Evolutionary conservation across 108 stramenopile genomes (phyloP).

Genomic region (Nannochloropsis salina): DNA sequence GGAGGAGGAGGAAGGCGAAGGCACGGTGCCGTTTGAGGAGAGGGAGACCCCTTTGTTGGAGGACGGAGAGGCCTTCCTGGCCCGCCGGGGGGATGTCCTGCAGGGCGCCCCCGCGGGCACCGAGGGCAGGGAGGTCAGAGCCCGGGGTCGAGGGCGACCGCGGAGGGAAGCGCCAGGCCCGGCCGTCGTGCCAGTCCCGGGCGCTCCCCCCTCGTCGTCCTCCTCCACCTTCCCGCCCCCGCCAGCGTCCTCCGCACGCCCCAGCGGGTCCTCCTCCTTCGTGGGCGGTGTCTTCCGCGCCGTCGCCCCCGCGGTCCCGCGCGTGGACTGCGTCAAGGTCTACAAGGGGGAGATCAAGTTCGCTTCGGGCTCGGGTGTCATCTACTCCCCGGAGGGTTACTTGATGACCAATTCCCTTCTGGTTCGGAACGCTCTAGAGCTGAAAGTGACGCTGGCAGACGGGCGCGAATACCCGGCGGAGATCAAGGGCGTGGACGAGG

Average conservation of each 20-base stretch:
- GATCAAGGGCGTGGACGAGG: constrained; percentile 44
- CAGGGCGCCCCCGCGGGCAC: too few species aligned
- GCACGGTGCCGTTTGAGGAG: background rate
- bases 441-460: constrained; percentile 55
- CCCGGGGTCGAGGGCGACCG: background rate
- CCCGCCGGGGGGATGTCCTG: background rate
- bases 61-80: background rate
- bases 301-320: background rate
- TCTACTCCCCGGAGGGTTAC: constrained; percentile 37
- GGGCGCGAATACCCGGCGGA: constrained; percentile 48
- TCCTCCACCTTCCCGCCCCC: background rate
- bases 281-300: background rate
- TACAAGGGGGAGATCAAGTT: constrained; percentile 1
- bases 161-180: background rate
- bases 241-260: background rate
- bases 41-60: background rate
- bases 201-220: background rate
- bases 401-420: constrained; percentile 52
- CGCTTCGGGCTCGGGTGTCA: constrained; percentile 46
- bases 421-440: constrained; percentile 26
- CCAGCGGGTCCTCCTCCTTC: background rate
- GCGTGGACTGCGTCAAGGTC: background rate
- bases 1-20: background rate
- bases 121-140: too few species aligned
- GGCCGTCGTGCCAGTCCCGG: background rate